A percentile compares a stretch with the other conserved stretches of the same genome.
phyloP scores from a whole-genome alignment of 305 asterid species.

The Fraxinus albicans region DNA sequence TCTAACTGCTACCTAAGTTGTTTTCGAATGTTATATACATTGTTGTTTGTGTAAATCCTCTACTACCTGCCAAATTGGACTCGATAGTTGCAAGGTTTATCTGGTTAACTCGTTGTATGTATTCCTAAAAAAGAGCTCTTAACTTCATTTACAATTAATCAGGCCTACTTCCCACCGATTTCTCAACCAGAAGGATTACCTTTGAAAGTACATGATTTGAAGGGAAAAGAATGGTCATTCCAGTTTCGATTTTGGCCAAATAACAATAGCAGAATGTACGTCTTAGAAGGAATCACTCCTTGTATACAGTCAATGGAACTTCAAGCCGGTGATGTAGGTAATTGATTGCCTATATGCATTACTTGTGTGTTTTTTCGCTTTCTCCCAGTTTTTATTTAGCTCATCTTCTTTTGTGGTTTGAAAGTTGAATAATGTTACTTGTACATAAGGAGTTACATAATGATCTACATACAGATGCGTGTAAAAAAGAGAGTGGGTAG shows the following conservation, averaged over 20 bases:
- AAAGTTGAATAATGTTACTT: neutral
- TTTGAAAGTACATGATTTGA: slow-evolving; percentile 68
- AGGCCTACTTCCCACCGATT: slow-evolving; percentile 94
- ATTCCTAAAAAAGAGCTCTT: slow-evolving; percentile 20
- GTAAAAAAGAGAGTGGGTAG: neutral
- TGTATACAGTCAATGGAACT: slow-evolving; percentile 92
- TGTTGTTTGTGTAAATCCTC: slow-evolving; percentile 14
- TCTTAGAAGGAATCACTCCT: slow-evolving; percentile 97
- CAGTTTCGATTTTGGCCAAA: slow-evolving; percentile 99
- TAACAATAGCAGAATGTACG: slow-evolving; percentile 98
- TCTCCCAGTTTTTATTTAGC: slow-evolving; percentile 4
- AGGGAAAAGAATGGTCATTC: slow-evolving; percentile 89
- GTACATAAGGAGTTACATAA: neutral
- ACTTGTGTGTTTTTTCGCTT: slow-evolving; percentile 1
- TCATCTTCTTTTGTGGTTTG: slow-evolving; percentile 20
- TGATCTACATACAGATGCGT: neutral
- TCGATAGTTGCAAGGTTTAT: slow-evolving; percentile 11
- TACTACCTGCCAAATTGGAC: neutral
- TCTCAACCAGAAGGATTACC: slow-evolving; percentile 88
- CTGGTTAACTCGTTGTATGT: slow-evolving; percentile 15
- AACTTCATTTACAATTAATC: slow-evolving; percentile 29
- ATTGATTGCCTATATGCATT: slow-evolving; percentile 23
- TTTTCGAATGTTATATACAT: neutral
- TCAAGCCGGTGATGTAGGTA: slow-evolving; percentile 99
- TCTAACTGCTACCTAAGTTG: neutral